phyloP scores from a whole-genome alignment of 1,284 basidiomycete genomes.

The Ustilago bromivora region DNA sequence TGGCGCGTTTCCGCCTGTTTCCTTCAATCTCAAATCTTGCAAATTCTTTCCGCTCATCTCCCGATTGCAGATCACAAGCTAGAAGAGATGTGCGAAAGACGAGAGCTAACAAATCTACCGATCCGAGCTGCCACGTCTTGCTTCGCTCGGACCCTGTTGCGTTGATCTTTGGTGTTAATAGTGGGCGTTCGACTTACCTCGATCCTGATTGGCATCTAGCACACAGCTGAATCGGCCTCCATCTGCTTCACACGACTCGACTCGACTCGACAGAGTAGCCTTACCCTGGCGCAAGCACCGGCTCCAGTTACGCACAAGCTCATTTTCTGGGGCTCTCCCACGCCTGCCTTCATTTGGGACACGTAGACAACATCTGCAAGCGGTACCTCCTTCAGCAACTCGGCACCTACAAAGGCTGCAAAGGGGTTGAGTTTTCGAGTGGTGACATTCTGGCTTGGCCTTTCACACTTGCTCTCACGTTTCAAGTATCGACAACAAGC shows the following conservation, averaged over 20 bases:
- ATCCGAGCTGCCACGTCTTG: no score
- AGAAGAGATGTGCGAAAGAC: no score
- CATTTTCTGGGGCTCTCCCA: not conserved
- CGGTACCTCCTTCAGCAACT: not conserved
- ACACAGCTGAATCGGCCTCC: no score
- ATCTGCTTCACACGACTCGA: no score
- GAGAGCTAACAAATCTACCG: no score
- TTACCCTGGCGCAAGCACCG: no score
- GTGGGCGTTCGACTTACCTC: not conserved
- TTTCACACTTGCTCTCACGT: not conserved
- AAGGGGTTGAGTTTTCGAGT: not conserved
- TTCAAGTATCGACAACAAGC: slow-evolving; percentile 2
- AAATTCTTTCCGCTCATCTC: not conserved
- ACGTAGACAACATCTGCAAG: slow-evolving; percentile 2
- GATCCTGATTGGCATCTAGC: no score
- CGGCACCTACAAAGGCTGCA: not conserved
- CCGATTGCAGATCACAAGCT: not conserved
- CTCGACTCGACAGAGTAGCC: no score
- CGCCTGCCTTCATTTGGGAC: not conserved
- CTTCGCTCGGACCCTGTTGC: not conserved
- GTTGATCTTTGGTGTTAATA: not conserved
- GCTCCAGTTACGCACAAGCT: no score
- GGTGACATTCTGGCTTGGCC: not conserved
- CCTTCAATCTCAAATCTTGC: not conserved
- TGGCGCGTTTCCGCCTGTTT: not conserved